A percentile compares a stretch with the other conserved stretches of the same genome.
phyloP scores from a whole-genome alignment of 192 early-diverging fungal species.

The Allomyces macrogynus region DNA sequence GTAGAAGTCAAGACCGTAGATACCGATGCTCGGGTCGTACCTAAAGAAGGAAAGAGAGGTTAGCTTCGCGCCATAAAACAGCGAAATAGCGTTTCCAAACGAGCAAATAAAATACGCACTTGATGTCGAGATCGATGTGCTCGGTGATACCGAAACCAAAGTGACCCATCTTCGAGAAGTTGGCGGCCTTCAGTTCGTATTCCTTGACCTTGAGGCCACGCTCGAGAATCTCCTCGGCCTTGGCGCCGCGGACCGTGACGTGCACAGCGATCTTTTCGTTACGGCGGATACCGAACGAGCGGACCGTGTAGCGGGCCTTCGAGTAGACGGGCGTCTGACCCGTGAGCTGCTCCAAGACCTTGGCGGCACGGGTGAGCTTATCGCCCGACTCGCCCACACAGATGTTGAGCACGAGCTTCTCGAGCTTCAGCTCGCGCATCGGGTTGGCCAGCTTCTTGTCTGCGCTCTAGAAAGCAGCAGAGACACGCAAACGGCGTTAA shows the following conservation, averaged over 20 bases:
- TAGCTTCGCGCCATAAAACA: too few relatives aligned
- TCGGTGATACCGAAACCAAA: slow-evolving; percentile 99
- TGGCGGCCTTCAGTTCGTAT: slow-evolving; percentile 83
- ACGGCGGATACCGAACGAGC: slow-evolving; percentile 99
- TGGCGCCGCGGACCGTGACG: slow-evolving; percentile 90
- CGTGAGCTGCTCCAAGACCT: slow-evolving; percentile 99
- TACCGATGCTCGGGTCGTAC: slow-evolving; percentile 8
- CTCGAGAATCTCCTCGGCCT: slow-evolving; percentile 95
- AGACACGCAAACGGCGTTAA: too few relatives aligned
- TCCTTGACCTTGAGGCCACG: slow-evolving; percentile 99
- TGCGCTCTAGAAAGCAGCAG: slow-evolving; percentile 6
- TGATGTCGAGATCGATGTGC: slow-evolving; percentile 99
- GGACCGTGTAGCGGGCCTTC: slow-evolving; percentile 99
- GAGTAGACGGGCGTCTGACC: slow-evolving; percentile 98
- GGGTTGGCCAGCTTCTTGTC: slow-evolving; percentile 63
- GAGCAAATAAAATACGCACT: too few relatives aligned
- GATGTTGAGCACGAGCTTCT: slow-evolving; percentile 99
- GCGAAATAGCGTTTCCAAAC: too few relatives aligned
- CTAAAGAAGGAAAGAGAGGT: neutral
- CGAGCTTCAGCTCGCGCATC: slow-evolving; percentile 92
- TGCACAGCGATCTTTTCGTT: slow-evolving; percentile 99
- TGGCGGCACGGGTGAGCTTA: slow-evolving; percentile 97
- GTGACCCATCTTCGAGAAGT: slow-evolving; percentile 98
- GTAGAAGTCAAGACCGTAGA: slow-evolving; percentile 92
- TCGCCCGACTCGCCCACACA: slow-evolving; percentile 99